Evolutionary conservation across 2,329 filamentous ascomycete species (phyloP), one percentile per base, ranked within the genome.

Genomic region (Ophiocordyceps unilateralis): DNA sequence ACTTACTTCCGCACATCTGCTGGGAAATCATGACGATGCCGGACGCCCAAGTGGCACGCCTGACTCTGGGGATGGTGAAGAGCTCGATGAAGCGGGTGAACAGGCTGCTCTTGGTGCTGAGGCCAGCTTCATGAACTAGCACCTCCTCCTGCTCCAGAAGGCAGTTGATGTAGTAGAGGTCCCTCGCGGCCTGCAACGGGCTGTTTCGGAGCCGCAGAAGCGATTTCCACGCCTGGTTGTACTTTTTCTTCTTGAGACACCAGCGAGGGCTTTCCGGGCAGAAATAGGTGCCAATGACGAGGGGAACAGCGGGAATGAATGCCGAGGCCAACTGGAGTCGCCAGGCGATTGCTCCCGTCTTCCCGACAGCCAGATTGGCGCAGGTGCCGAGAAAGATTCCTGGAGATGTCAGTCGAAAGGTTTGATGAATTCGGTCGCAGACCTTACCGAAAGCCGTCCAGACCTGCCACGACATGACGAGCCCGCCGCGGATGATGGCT

Each of bases 21-120:
- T 79, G 74, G 0, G 63, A 64, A 49, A 77, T 74, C 78, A 85
- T 84, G 49, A 83, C 77, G 1, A 73, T 72, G 48, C 72, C 75
- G 0, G 78, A 76, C 1, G 79, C 81, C 42, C 76, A 67, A 0
- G 77, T 82, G 0, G 81, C 81, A 36, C 74, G 66, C 5, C 74
- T 63, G 8, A 74, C 62, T 28, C 76, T 64, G 1, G 74, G 68
- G 41, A 78, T 66, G 1, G 70, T 75, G 48, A 78, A 74, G 1
- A 74, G 59, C 50, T 79, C 70, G 19, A 67, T 45, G 38, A 75
- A 70, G 15, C 74, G 69, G 9, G 63, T 69, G 36, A 58, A 50
- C 11, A 70, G 34, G 47, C 69, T 70, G 48, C 64, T 71, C 39
- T 61, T 64, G 0, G 48, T 47, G 22, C 64, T 52, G 22, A 59